Conservation (phyloP, 768 basidiomycete species). For the Xerocomellus intermedius region DNA sequence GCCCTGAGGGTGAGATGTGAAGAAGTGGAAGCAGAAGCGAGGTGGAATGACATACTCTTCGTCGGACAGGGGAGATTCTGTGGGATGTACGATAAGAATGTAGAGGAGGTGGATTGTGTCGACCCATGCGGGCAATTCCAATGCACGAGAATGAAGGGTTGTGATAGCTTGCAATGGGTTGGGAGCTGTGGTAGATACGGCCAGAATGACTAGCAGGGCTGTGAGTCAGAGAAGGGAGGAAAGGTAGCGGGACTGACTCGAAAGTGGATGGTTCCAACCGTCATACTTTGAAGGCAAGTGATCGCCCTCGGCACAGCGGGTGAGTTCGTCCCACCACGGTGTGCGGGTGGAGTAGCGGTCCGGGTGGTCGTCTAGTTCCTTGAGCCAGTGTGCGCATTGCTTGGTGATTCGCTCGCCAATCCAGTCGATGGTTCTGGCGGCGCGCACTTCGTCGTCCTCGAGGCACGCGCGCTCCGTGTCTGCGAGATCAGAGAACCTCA, state of each 20-base stretch:
- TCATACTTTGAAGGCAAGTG: constrained; percentile 67
- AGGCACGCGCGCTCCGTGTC: constrained; percentile 73
- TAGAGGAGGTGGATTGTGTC: constrained; percentile 69
- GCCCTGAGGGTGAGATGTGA: constrained; percentile 47
- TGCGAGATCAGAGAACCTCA: constrained; percentile 74
- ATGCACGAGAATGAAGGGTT: constrained; percentile 60
- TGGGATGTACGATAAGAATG: constrained; percentile 75
- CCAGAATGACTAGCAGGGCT: constrained; percentile 62
- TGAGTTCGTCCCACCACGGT: constrained; percentile 89
- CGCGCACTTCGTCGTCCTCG: constrained; percentile 78
- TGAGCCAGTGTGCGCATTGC: constrained; percentile 68
- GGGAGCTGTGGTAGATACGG: constrained; percentile 76
- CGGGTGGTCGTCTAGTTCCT: constrained; percentile 52
- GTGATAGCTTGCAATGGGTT: constrained; percentile 82
- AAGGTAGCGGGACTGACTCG: constrained; percentile 49
- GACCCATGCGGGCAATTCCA: constrained; percentile 80
- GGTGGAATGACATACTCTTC: constrained; percentile 63
- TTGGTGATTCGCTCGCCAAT: constrained; percentile 68
- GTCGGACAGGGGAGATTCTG: constrained; percentile 63
- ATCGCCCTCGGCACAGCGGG: constrained; percentile 75
- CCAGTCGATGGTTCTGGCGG: constrained; percentile 83
- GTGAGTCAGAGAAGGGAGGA: constrained; percentile 11
- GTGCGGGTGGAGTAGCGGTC: constrained; percentile 46
- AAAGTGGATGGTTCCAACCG: constrained; percentile 86
- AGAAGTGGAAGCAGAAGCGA: neutral